Evolutionary conservation across 2,329 filamentous ascomycete genomes (phyloP), one percentile per base, ranked within the genome.

Genomic region (Pezicula radicicola): DNA sequence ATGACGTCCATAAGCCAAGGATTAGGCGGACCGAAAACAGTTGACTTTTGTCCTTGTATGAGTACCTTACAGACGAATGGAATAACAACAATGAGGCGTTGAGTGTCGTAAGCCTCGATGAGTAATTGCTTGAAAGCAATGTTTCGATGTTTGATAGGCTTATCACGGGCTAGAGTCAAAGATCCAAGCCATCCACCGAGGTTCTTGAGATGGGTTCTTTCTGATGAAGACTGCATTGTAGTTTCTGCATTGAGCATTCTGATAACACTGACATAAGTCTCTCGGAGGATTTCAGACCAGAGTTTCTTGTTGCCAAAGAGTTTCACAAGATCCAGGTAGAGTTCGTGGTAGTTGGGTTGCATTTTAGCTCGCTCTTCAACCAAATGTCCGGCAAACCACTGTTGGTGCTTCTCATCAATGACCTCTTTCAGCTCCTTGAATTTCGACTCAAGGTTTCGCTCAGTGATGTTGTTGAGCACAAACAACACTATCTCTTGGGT

Each of bases 1-100:
- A 99, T 84, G 49, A 99, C 94, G 63, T 99, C 94, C 89, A 97
- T 96, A 42, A 97, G 71, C 94, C 94, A 99, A 1, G 94, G 94
- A 63, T 99, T 99, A 1, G 94, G 94, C 10, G 93, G 92, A 52
- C 85, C 88, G 73, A 99, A 99, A 9, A 97, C 87, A 12, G 87
- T 88, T 0, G 94, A 97, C 47, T 84, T 82, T 36, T 84, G 85
- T 18, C 91, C 92, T 67, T 97, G 91, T 19, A 88, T 81, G 19
- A 99, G 75, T 5, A 97, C 91, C 71, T 97, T 97, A 81, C 94
- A 99, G 49, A 96, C 94, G 68, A 99, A 99, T 0, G 94, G 94
- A 54, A 99, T 96, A 45, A 94, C 93, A 37, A 97, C 84, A 37
- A 96, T 82, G 28, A 99, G 79, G 46, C 94, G 85, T 69, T 97